Conservation (phyloP, 2,329 filamentous ascomycete species). For the Penicillium sp. region DNA sequence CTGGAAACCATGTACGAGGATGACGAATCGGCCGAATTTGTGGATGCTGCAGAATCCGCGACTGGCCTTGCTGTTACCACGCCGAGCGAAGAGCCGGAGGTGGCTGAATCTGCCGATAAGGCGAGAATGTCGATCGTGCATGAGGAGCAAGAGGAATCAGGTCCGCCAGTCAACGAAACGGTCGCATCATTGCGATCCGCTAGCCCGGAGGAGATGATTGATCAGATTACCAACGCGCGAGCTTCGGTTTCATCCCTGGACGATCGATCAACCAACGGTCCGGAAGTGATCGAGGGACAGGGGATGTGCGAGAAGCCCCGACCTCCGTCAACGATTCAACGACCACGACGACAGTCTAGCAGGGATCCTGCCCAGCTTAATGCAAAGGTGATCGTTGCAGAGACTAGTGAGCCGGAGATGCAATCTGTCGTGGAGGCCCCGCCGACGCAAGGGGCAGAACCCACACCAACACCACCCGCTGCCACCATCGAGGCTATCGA, state of each 20-base stretch:
- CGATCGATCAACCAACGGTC: conserved; percentile 19
- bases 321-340: conserved; percentile 25
- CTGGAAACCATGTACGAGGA: conserved; percentile 42
- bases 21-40: conserved; percentile 27
- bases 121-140: conserved; percentile 21
- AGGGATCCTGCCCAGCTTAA: conserved; percentile 23
- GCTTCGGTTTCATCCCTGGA: conserved; percentile 22
- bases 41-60: conserved; percentile 20
- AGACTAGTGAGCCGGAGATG: conserved; percentile 22
- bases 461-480: conserved; percentile 16
- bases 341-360: conserved; percentile 32
- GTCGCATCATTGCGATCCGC: conserved; percentile 20
- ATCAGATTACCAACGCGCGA: conserved; percentile 21
- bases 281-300: conserved; percentile 34
- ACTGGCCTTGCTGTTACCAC: conserved; percentile 21
- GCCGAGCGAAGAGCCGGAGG: conserved; percentile 8
- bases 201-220: conserved; percentile 7
- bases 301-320: conserved; percentile 32
- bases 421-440: conserved; percentile 18
- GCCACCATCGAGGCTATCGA: conserved; percentile 23
- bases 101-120: conserved; percentile 13
- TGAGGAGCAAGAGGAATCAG: conserved; percentile 22
- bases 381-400: conserved; percentile 23
- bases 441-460: conserved; percentile 28
- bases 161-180: conserved; percentile 14